Evolutionary conservation across 1,284 basidiomycete species (phyloP).

Genomic region (Marasmius sp.): DNA sequence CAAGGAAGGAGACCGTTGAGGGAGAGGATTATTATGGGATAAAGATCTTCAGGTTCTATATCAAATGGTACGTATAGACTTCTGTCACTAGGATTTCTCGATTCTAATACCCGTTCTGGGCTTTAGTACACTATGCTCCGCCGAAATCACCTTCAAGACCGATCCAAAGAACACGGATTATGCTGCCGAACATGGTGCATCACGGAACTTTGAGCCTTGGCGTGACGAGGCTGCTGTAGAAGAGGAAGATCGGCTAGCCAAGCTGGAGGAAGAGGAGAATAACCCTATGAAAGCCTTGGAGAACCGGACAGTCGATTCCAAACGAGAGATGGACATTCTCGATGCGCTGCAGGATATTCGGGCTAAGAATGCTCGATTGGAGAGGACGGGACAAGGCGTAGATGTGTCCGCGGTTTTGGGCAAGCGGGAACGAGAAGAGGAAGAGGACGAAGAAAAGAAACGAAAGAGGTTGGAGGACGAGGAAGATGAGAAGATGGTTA

Average conservation of each 20-base stretch:
- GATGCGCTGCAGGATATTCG: slow-evolving; percentile 96
- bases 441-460: slow-evolving; percentile 73
- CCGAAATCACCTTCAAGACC: slow-evolving; percentile 99
- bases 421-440: slow-evolving; percentile 65
- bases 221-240: slow-evolving; percentile 73
- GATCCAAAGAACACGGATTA: slow-evolving; percentile 99
- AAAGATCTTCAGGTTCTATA: slow-evolving; percentile 89
- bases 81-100: neutral
- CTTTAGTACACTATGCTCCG: slow-evolving; percentile 84
- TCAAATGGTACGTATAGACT: slow-evolving; percentile 62
- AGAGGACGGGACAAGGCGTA: slow-evolving; percentile 69
- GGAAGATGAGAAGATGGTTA: slow-evolving; percentile 89
- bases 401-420: slow-evolving; percentile 60
- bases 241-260: slow-evolving; percentile 76
- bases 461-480: slow-evolving; percentile 67
- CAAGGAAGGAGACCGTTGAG: slow-evolving; percentile 95
- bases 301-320: slow-evolving; percentile 87
- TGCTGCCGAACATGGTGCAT: slow-evolving; percentile 88
- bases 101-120: slow-evolving; percentile 4
- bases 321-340: slow-evolving; percentile 97
- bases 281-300: slow-evolving; percentile 98
- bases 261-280: slow-evolving; percentile 84
- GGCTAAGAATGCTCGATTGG: slow-evolving; percentile 89
- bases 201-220: slow-evolving; percentile 94
- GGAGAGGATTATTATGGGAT: slow-evolving; percentile 98